These are phyloP conservation scores for Nematocida ausubeli DNA, from an alignment of 371 early-diverging fungal species.

Conservation along the genomic window DNA sequence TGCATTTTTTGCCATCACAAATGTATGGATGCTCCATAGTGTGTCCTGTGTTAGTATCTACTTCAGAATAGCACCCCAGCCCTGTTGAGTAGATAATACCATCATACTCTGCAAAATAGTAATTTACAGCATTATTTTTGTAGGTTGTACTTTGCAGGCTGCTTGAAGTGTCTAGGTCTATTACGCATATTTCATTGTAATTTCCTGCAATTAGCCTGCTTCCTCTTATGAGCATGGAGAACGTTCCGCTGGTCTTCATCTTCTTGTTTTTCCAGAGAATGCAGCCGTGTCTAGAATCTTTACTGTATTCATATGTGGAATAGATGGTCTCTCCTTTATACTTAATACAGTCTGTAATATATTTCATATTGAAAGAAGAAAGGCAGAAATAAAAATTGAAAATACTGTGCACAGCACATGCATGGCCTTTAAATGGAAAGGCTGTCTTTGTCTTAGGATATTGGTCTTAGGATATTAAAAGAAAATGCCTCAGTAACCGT, in stretches of 20 bases:
- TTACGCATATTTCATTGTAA: background rate
- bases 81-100: background rate
- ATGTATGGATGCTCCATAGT: background rate
- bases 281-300: background rate
- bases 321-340: conserved; percentile 4
- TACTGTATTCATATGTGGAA: conserved; percentile 3
- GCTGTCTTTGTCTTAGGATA: background rate
- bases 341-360: conserved; percentile 5
- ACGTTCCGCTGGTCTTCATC: conserved; percentile 23
- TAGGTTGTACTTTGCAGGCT: background rate
- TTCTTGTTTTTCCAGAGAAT: background rate
- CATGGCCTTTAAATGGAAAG: background rate
- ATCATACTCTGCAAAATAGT: background rate
- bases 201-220: conserved; percentile 13
- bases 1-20: conserved; percentile 4
- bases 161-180: background rate
- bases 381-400: background rate
- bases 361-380: conserved; percentile 16
- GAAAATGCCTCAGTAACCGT: conserved; percentile 56
- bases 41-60: conserved; percentile 10
- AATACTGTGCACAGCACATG: background rate
- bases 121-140: background rate
- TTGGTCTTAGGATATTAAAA: conserved; percentile 20
- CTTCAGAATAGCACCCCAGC: conserved; percentile 14
- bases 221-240: conserved; percentile 4